phyloP scores from a whole-genome alignment of 1,139 yeast species.

The Taiozyma sp. region DNA sequence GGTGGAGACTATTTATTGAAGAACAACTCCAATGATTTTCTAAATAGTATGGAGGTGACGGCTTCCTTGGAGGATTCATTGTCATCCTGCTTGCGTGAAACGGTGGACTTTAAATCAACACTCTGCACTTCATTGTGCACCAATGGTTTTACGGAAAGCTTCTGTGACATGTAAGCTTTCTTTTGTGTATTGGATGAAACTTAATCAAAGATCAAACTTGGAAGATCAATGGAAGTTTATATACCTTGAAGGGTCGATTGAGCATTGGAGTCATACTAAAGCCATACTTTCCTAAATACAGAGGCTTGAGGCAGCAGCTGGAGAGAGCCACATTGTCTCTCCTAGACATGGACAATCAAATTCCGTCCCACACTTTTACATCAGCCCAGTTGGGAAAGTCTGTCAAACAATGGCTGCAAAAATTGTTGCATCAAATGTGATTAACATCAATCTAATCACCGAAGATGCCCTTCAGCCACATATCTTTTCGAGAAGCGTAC shows the following conservation, averaged over 20 bases:
- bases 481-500: no score
- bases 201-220: not conserved
- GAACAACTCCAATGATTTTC: slow-evolving; percentile 5
- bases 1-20: slow-evolving; percentile 8
- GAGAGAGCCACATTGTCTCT: not conserved
- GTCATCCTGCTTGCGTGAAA: not conserved
- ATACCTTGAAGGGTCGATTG: no score
- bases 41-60: slow-evolving; percentile 3
- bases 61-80: not conserved
- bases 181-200: not conserved
- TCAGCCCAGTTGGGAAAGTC: not conserved
- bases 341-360: not conserved
- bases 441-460: not conserved
- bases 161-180: not conserved
- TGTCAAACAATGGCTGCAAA: not conserved
- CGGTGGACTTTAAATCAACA: not conserved
- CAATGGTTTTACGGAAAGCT: not conserved
- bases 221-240: not conserved
- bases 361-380: not conserved
- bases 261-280: not conserved
- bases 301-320: not conserved
- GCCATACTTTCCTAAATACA: not conserved
- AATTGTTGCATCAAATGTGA: not conserved
- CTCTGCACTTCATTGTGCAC: not conserved
- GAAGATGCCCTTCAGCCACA: no score